Evolutionary conservation across 805 yeast species (phyloP), one percentile per base, ranked within the genome.

Genomic region (Ogataea ganodermae): DNA sequence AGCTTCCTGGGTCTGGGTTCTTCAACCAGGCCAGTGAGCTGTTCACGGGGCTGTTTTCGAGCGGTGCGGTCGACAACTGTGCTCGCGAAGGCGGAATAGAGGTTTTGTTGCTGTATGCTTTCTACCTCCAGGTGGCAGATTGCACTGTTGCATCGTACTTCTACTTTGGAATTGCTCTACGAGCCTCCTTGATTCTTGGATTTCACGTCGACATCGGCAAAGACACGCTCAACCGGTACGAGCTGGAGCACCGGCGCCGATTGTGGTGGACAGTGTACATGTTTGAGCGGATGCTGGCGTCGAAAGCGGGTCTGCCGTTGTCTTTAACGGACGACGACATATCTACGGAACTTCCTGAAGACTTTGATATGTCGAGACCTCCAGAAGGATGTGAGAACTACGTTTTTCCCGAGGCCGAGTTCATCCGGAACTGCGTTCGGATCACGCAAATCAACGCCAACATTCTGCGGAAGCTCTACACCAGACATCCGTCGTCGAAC

Each of bases 161-260:
- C 59, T 86, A 86, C 64, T 84, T 86, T 65, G 91, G 91, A 2
- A 74, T 83, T 49, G 92, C 92, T 0, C 63, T 86, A 30, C 71
- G 91, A 48, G 81, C 91, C 0, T 81, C 89, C 6, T 69, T 86
- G 45, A 80, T 86, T 39, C 64, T 86, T 21, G 95, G 95, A 2
- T 77, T 85, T 81, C 95, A 86, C 63, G 94, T 86, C 2, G 94
- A 86, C 67, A 83, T 89, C 6, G 91, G 85, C 50, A 80, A 81
- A 56, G 89, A 82, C 52, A 65, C 70, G 23, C 56, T 78, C 40
- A 74, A 74, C 53, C 59, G 81, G 27, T 78, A 73, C 55, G 83
- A 79, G 50, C 60, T 79, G 49, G 84, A 79, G 49, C 84, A 79
- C 58, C 53, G 72, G 38, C 54, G 72, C 44, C 48, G 73, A 24